Evolutionary conservation across 2,329 filamentous ascomycete genomes (phyloP), one percentile per base, ranked within the genome.

Genomic region (Seiridium unicorne): DNA sequence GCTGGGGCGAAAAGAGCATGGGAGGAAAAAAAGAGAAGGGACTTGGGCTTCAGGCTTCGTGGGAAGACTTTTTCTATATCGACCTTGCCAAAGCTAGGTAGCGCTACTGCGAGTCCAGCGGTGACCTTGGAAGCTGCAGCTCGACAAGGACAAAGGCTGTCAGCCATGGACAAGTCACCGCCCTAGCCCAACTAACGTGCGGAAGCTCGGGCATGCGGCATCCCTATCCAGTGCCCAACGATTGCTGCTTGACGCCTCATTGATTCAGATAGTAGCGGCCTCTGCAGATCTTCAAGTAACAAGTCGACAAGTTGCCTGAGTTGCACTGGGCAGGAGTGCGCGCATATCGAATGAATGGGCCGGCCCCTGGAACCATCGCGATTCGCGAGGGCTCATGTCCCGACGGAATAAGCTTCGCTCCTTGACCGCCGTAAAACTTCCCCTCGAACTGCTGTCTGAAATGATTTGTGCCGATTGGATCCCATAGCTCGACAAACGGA

Each of bases 111-210:
- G 46, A 44, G 44, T 18, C 34, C 55, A 58, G 55, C 55, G 55
- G 55, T 58, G 44, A 40, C 55, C 55, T 49, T 58, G 55, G 55
- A 58, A 58, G 44, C 46, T 58, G 55, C 55, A 51, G 40, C 10
- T 13, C 35, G 34, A 34, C 55, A 51, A 58, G 35, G 35, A 40
- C 44, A 18, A 32, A 58, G 34, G 44, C 55, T 58, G 55, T 58
- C 46, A 58, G 55, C 44, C 34, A 42, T 9, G 55, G 36, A 58
- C 55, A 58, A 51, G 55, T 58, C 55, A 58, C 55, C 55, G 55
- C 55, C 44, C 46, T 58, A 58, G 44, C 13, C 7, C 7, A 42
- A 42, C 38, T 13, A 8, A 42, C 38, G 46, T 58, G 10, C 44
- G 31, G 38, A 51, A 44, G 44, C 55, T 49, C 46, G 55, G 55